Conservation (phyloP, 495 filamentous ascomycete species). For the Clohesyomyces aquaticus region DNA sequence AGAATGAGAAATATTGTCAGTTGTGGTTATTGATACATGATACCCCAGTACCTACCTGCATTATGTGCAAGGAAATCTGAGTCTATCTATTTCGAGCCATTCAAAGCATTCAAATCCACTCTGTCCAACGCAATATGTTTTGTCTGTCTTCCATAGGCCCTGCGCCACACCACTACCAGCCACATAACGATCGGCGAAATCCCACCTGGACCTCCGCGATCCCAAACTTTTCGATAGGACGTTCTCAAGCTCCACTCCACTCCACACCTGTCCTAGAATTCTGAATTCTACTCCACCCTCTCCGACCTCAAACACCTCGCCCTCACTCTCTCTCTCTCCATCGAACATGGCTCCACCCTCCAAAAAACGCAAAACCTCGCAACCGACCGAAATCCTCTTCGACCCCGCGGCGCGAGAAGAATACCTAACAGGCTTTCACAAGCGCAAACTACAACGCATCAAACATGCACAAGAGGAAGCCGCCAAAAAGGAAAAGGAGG, state of each 20-base stretch:
- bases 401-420: constrained; percentile 75
- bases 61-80: too few species aligned
- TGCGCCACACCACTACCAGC: not conserved
- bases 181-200: not conserved
- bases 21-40: too few species aligned
- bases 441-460: constrained; percentile 81
- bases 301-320: not conserved
- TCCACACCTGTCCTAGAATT: too few species aligned
- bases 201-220: not conserved
- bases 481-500: constrained; percentile 69
- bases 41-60: too few species aligned
- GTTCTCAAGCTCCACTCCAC: too few species aligned
- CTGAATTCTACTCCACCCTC: not conserved
- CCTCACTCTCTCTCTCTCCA: not conserved
- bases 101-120: too few species aligned
- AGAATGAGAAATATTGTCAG: too few species aligned
- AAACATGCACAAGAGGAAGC: constrained; percentile 83
- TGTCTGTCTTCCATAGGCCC: too few species aligned
- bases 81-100: too few species aligned
- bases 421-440: constrained; percentile 94
- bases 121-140: too few species aligned
- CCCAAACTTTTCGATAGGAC: too few species aligned
- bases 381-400: constrained; percentile 79
- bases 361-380: constrained; percentile 33
- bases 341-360: constrained; percentile 10